A percentile compares a stretch with the other conserved stretches of the same genome.
These are phyloP conservation scores for Ceratocystis diversiconidia DNA, from an alignment of 2,329 filamentous ascomycete species.

Conservation along the genomic window DNA sequence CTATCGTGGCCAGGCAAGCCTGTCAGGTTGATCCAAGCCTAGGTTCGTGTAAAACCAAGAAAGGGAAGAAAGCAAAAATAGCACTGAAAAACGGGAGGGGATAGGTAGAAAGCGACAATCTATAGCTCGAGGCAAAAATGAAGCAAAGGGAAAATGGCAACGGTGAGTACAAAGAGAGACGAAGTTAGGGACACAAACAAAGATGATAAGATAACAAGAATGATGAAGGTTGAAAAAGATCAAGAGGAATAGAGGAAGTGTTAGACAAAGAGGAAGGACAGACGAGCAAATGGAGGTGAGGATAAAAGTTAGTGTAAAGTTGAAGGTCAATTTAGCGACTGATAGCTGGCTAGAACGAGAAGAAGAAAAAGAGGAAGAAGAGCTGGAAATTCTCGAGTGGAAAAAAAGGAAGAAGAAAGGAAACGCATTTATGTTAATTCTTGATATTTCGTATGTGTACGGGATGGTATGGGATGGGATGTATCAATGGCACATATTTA, in stretches of 20 bases:
- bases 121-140: too few species aligned
- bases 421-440: neutral
- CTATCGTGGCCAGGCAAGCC: too few species aligned
- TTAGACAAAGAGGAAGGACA: neutral
- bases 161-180: neutral
- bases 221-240: neutral
- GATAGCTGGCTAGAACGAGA: neutral
- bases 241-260: neutral
- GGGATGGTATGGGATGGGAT: too few species aligned
- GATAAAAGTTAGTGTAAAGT: neutral
- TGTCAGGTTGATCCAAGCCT: too few species aligned
- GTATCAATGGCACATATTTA: too few species aligned
- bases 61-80: too few species aligned
- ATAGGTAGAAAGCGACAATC: too few species aligned
- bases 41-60: too few species aligned
- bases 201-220: neutral
- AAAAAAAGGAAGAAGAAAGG: neutral
- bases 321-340: neutral
- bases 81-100: too few species aligned
- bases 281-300: neutral
- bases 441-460: neutral
- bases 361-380: neutral
- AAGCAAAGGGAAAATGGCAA: neutral
- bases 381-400: neutral
- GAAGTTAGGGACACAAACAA: neutral